Base-by-base conservation (phyloP, 208 protist genomes). In the Leishmania braziliensis region DNA sequence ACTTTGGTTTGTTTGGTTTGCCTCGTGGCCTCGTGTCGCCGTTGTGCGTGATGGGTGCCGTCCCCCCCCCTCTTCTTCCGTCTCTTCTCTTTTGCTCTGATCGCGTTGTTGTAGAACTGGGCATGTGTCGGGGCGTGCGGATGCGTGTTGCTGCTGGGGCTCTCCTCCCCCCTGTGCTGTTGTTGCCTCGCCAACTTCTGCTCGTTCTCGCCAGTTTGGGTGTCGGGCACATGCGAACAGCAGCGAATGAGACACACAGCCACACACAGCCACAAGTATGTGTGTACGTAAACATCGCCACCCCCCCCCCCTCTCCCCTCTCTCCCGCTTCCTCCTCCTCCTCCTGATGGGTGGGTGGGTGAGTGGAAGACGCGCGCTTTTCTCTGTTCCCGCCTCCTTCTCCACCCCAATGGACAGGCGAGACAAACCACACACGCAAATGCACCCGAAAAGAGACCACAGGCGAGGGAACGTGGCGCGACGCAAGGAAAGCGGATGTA, bases 1-100 rank as follows among this genome's bases (percentile, higher is more conserved):
- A 29, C 46, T 78, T 36, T 12, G 12, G n/a, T 68, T 68, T 66
- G 29, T 53, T 46, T 46, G 2, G 43, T 46, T 46, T 46, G 39
- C 10, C 26, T 43, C 54, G 10, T 75, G 74, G 10, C 72, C 51
- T 76, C 8, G 84, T 50, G 75, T 79, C 54, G 33, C 54, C 82
- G 71, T 72, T 84, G 9, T 66, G 23, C 51, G 80, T 72, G 63
- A 20, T 80, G n/a, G 74, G 75, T 51, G 62, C 60, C 68, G 18
- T 80, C 73, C 4, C 43, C 39, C 39, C 39, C 39, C 43, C 43
- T 46, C 43, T 46, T 46, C 43, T 46, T 46, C 50, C 14, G 56
- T 79, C 77, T 79, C 68, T 72, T 68, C 80, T 36, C 36, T 69
- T 63, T 79, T 82, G 1, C 33, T 76, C 6, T 43, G 26, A 23